phyloP scores from a whole-genome alignment of 345 rosid species.

The Eucalyptus marginata region DNA sequence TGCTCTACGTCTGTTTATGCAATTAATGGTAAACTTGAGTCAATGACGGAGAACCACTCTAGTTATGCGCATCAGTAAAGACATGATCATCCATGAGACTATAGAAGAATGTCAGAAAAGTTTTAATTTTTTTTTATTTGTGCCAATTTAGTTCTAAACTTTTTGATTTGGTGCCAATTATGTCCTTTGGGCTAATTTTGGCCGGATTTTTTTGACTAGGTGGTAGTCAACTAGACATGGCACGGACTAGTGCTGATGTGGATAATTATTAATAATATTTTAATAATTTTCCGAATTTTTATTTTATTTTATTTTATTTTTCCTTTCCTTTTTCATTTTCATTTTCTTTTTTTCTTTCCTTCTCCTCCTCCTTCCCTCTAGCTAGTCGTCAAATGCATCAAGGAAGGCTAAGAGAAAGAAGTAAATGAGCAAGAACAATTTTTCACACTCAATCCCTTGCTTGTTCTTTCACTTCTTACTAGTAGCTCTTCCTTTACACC shows the following conservation, averaged over 20 bases:
- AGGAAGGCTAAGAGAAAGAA: too few relatives aligned
- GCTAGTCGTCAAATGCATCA: fast-evolving
- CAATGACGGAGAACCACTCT: background rate
- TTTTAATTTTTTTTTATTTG: fast-evolving
- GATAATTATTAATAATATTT: fast-evolving
- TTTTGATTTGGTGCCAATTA: fast-evolving
- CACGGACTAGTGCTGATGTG: fast-evolving
- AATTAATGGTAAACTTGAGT: background rate
- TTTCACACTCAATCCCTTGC: too few relatives aligned
- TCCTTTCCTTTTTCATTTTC: too few relatives aligned
- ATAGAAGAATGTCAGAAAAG: fast-evolving
- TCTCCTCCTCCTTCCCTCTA: too few relatives aligned
- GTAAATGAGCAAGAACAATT: too few relatives aligned
- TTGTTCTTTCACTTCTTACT: too few relatives aligned
- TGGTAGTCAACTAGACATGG: fast-evolving
- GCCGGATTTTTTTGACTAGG: fast-evolving
- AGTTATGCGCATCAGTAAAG: background rate
- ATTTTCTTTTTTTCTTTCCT: too few relatives aligned
- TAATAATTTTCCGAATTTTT: too few relatives aligned
- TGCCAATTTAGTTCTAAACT: fast-evolving
- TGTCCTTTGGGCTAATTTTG: fast-evolving
- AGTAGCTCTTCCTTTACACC: too few relatives aligned
- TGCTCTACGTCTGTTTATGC: background rate
- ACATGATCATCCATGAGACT: too few relatives aligned
- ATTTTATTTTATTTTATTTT: too few relatives aligned